These are phyloP conservation scores for Asterophora lycoperdoides DNA, from an alignment of 768 basidiomycete species.

Conservation along the genomic window DNA sequence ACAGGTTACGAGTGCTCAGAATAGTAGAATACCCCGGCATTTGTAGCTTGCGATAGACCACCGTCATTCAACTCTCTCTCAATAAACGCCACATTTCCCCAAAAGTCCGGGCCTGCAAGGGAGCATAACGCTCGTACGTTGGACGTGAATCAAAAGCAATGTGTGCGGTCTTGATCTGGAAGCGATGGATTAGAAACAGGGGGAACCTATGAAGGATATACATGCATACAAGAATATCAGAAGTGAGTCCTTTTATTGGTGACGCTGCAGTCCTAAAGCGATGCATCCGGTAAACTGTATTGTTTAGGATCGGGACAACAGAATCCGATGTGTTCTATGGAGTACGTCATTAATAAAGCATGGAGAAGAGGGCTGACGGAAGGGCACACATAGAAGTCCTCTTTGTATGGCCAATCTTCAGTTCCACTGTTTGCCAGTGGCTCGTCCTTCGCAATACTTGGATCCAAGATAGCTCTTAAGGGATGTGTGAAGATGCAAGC, in stretches of 20 bases:
- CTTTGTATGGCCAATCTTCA: slow-evolving; percentile 79
- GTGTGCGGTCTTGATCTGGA: slow-evolving; percentile 63
- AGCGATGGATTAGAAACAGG: background rate
- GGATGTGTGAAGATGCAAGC: slow-evolving; percentile 78
- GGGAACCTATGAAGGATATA: background rate
- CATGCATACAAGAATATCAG: slow-evolving; percentile 70
- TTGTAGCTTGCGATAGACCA: no score
- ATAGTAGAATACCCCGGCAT: no score
- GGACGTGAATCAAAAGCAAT: slow-evolving; percentile 54
- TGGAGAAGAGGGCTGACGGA: background rate
- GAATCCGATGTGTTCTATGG: slow-evolving; percentile 56
- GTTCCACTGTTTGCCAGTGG: slow-evolving; percentile 55
- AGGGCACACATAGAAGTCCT: slow-evolving; percentile 61
- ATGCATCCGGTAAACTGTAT: slow-evolving; percentile 71
- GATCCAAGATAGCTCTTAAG: slow-evolving; percentile 67
- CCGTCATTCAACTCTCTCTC: background rate
- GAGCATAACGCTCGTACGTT: slow-evolving; percentile 55
- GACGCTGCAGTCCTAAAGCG: slow-evolving; percentile 76
- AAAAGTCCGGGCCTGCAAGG: slow-evolving; percentile 39
- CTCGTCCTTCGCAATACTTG: slow-evolving; percentile 39
- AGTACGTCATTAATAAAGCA: slow-evolving; percentile 1
- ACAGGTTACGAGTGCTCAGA: no score
- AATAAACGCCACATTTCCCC: slow-evolving; percentile 8
- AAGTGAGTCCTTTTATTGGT: slow-evolving; percentile 79
- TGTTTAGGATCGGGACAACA: slow-evolving; percentile 41